Conservation (phyloP, 768 basidiomycete genomes). For the Agrocybe chaxingu region DNA sequence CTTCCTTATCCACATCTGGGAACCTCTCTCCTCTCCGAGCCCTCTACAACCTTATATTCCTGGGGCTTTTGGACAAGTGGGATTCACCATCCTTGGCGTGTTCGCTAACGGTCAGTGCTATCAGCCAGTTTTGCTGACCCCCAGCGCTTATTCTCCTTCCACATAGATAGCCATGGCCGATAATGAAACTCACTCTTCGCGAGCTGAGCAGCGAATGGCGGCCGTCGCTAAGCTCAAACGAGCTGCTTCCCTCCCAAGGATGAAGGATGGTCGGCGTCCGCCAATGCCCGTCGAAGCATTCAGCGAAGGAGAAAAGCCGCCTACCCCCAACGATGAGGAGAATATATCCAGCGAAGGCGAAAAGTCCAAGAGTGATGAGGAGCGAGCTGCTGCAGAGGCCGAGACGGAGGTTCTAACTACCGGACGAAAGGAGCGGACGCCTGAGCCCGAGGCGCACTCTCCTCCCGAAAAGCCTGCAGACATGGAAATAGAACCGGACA, state of each 20-base stretch:
- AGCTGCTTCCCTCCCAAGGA: conserved; percentile 86
- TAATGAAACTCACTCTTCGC: conserved; percentile 45
- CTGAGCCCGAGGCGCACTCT: conserved; percentile 15
- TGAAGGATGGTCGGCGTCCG: conserved; percentile 87
- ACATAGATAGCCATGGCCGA: conserved; percentile 34
- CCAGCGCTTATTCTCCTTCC: conserved; percentile 13
- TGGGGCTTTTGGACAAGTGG: conserved; percentile 4
- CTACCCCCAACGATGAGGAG: conserved; percentile 12
- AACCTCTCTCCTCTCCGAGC: background rate
- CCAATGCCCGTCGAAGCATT: conserved; percentile 83
- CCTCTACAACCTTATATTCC: conserved; percentile 5
- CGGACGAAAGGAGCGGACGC: conserved; percentile 15
- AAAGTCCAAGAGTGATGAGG: conserved; percentile 13
- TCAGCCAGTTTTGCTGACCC: conserved; percentile 2
- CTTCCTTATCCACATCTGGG: conserved; percentile 6
- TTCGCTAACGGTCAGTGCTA: conserved; percentile 14
- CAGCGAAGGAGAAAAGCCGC: conserved; percentile 71
- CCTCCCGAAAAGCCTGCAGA: conserved; percentile 18
- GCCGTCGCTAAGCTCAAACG: conserved; percentile 90
- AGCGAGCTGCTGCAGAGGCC: conserved; percentile 2
- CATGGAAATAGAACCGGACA: conserved; percentile 33
- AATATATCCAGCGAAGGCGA: conserved; percentile 18
- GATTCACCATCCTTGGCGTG: conserved; percentile 12
- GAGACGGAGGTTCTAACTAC: conserved; percentile 5
- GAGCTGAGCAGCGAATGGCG: conserved; percentile 76